Base-by-base conservation (phyloP, 768 basidiomycete species). In the Mycena sanguinolenta region DNA sequence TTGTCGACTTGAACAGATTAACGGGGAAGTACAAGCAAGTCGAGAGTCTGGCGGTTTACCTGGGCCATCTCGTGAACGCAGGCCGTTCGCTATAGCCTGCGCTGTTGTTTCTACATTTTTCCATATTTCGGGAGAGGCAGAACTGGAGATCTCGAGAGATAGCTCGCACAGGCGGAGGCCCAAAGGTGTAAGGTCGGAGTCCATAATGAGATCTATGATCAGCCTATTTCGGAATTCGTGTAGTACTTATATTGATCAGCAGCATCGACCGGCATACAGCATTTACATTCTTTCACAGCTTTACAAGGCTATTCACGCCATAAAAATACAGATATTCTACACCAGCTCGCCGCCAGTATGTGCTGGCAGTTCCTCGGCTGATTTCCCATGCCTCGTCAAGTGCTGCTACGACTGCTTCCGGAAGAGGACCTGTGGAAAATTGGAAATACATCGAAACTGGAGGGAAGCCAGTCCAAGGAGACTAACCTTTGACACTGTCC, bases 71-170 rank as follows among this genome's bases (percentile, higher is more conserved):
- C 84, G 87, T 62, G 85, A 79, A 52, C 92, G 86, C 60, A 95
- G 82, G 66, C 82, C 81, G 78, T 93, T 89, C 49, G 92, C 93
- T 30, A 94, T 80, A 61, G 82, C 80, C 75, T 85, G 88, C 21
- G 89, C 88, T 49, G 84, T 84, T 34, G 74, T 74, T 74, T 90
- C 84, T 30, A 92, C 84, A 25, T 84, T 77, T 50, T 75, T 77
- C 92, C 92, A 94, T 21, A 75, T 71, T 36, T 80, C 77, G 14
- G 81, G 76, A 21, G 79, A 77, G 32, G 83, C 80, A 19, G 74
- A 72, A 30, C 67, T 67, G 34, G 76, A 71, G 57, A 85, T 68
- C 19, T 78, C 72, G 16, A 73, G 59, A 54, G 80, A 76, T 34
- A 87, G 78, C 30, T 83, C 79, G 21, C 78, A 74, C 21, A 87